Evolutionary conservation across 2,329 filamentous ascomycete species (phyloP).

Genomic region (Rosellinia necatrix): DNA sequence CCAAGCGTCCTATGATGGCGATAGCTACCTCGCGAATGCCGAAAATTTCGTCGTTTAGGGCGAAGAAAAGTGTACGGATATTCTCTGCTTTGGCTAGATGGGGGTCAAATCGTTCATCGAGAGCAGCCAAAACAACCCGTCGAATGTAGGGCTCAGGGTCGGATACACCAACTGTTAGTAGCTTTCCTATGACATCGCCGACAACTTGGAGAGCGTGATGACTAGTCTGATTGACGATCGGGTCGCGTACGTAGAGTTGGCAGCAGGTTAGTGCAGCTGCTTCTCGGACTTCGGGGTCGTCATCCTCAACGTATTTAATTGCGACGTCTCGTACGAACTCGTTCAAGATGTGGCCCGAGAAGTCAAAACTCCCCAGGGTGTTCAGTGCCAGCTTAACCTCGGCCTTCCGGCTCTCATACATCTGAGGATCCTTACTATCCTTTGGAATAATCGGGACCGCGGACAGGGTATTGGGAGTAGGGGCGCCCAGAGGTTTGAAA

Average conservation of each 20-base stretch:
- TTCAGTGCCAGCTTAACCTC: slow-evolving; percentile 94
- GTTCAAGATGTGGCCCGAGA: slow-evolving; percentile 88
- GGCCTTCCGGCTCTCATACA: slow-evolving; percentile 78
- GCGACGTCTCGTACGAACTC: slow-evolving; percentile 98
- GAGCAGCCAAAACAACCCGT: slow-evolving; percentile 81
- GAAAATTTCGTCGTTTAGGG: slow-evolving; percentile 93
- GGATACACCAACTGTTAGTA: slow-evolving; percentile 91
- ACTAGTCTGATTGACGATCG: slow-evolving; percentile 97
- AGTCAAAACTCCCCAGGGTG: slow-evolving; percentile 97
- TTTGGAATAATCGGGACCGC: slow-evolving; percentile 83
- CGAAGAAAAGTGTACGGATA: slow-evolving; percentile 91
- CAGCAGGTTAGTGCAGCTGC: slow-evolving; percentile 96
- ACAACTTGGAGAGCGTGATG: slow-evolving; percentile 97
- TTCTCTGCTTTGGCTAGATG: slow-evolving; percentile 98
- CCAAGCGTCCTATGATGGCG: slow-evolving; percentile 91
- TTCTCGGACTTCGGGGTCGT: slow-evolving; percentile 90
- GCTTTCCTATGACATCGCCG: slow-evolving; percentile 94
- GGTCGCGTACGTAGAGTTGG: slow-evolving; percentile 94
- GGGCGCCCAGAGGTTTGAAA: slow-evolving; percentile 90
- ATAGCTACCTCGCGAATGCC: slow-evolving; percentile 93
- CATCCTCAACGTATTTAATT: slow-evolving; percentile 96
- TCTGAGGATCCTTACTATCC: slow-evolving; percentile 81
- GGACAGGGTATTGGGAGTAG: slow-evolving; percentile 77
- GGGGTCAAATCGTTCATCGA: slow-evolving; percentile 92
- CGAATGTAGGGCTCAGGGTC: slow-evolving; percentile 90